These are phyloP conservation scores for Podosphaera fusca DNA, from an alignment of 2,329 filamentous ascomycete species.

Conservation along the genomic window DNA sequence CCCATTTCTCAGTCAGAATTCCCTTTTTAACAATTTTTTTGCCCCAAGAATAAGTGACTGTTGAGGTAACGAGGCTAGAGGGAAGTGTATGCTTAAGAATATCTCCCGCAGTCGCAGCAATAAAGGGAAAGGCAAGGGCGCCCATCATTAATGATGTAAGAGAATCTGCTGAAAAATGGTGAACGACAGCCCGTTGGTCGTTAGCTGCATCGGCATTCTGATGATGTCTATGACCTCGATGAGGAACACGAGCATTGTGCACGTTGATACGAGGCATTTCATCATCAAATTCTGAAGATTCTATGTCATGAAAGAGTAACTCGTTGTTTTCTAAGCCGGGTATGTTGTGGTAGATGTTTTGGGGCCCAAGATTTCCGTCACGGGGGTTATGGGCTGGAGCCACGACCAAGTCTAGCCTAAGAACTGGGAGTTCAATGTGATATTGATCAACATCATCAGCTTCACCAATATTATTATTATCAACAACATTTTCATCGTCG, in stretches of 20 bases:
- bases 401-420: no score
- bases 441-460: background rate
- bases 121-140: constrained; percentile 56
- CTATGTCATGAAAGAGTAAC: no score
- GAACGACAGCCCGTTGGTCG: background rate
- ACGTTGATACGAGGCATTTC: no score
- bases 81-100: constrained; percentile 47
- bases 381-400: no score
- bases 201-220: background rate
- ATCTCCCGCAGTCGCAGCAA: constrained; percentile 61
- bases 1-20: constrained; percentile 68
- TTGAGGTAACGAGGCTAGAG: background rate
- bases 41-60: constrained; percentile 8
- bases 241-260: background rate
- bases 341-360: no score
- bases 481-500: background rate
- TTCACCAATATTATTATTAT: background rate
- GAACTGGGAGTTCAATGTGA: no score
- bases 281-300: no score
- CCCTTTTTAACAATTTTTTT: constrained; percentile 5
- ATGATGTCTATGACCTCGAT: background rate
- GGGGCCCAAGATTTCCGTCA: no score
- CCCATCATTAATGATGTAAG: constrained; percentile 38
- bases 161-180: constrained; percentile 10
- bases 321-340: no score